Evolutionary conservation across 306 rosid species (phyloP).

Genomic region (Cucurbita maxima): DNA sequence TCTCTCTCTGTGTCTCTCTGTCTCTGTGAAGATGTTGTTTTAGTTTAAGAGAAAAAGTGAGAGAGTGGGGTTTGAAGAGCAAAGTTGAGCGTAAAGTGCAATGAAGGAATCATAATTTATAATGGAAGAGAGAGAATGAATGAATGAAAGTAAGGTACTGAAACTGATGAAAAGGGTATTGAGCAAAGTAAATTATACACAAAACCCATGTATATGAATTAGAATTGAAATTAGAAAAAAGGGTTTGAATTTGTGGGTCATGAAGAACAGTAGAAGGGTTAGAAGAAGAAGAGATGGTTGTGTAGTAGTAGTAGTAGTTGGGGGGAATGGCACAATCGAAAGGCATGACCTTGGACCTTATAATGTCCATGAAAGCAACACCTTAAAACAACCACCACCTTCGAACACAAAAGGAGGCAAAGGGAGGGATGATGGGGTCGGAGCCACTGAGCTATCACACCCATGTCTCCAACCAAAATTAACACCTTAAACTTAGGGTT

Average conservation of each 20-base stretch:
- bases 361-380: conserved; percentile 31
- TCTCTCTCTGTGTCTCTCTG: too few relatives aligned
- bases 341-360: conserved; percentile 42
- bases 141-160: conserved; percentile 17
- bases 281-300: conserved; percentile 17
- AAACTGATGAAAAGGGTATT: conserved; percentile 46
- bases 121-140: conserved; percentile 14
- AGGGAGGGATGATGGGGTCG: conserved; percentile 36
- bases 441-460: conserved; percentile 44
- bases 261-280: conserved; percentile 2
- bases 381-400: conserved; percentile 25
- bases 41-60: neutral
- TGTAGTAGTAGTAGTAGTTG: conserved; percentile 20
- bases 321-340: conserved; percentile 38
- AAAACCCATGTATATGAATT: neutral
- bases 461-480: too few relatives aligned
- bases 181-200: neutral
- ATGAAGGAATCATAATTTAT: conserved; percentile 34
- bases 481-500: neutral
- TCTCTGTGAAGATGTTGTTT: neutral
- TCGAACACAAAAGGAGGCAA: conserved; percentile 18
- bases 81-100: conserved; percentile 17
- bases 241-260: conserved; percentile 1
- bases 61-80: neutral
- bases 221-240: neutral